These are phyloP conservation scores for Arthrobotrys conoides DNA, from an alignment of 2,329 filamentous ascomycete genomes.

Conservation along the genomic window DNA sequence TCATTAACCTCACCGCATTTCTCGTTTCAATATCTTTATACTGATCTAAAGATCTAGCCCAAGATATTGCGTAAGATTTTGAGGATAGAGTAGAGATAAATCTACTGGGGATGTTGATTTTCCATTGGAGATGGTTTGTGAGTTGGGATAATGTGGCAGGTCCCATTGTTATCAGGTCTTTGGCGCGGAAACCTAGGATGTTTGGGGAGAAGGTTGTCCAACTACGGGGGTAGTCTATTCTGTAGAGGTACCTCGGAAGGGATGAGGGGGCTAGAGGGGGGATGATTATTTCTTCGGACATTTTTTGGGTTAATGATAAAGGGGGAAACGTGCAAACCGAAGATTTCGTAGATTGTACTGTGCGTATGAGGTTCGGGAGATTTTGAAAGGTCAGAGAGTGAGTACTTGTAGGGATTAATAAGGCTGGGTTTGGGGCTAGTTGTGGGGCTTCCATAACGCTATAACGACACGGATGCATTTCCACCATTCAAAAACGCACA, in stretches of 20 bases:
- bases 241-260: neutral
- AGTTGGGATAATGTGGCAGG: slow-evolving; percentile 4
- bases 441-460: neutral
- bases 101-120: slow-evolving; percentile 10
- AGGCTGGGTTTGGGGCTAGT: too few relatives aligned
- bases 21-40: neutral
- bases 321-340: too few relatives aligned
- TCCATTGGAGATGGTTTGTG: slow-evolving; percentile 9
- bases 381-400: too few relatives aligned
- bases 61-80: neutral
- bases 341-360: too few relatives aligned
- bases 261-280: neutral
- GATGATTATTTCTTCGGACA: neutral
- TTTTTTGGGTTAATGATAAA: slow-evolving; percentile 2
- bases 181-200: slow-evolving; percentile 2
- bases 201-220: neutral
- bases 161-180: neutral
- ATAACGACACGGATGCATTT: neutral
- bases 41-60: slow-evolving; percentile 10
- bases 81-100: slow-evolving; percentile 8
- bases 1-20: neutral
- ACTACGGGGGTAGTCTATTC: slow-evolving; percentile 16
- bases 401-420: neutral
- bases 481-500: neutral
- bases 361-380: too few relatives aligned